Conservation (phyloP, 345 rosid species). For the Camelina hispida region DNA sequence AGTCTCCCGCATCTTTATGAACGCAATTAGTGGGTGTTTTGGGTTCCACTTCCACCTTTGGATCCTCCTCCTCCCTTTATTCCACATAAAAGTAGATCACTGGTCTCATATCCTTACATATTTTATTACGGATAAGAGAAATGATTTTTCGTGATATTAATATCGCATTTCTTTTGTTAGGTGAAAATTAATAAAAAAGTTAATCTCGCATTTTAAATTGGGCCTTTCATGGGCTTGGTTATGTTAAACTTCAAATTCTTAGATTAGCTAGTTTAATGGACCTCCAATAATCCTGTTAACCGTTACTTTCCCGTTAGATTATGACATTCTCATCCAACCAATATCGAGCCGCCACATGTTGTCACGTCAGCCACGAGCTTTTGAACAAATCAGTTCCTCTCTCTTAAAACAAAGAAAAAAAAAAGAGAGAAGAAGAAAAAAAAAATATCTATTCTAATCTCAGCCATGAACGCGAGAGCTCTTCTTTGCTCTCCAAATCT, state of each 20-base stretch:
- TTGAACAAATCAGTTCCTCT: slow-evolving; percentile 36
- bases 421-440: slow-evolving; percentile 29
- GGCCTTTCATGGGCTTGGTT: slow-evolving; percentile 29
- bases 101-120: slow-evolving; percentile 14
- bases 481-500: slow-evolving; percentile 56
- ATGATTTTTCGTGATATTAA: not conserved
- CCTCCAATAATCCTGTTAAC: slow-evolving; percentile 38
- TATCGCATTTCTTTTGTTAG: not conserved
- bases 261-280: not conserved
- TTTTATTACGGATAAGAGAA: not conserved
- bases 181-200: not conserved
- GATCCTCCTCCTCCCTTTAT: slow-evolving; percentile 13
- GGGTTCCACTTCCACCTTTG: slow-evolving; percentile 30
- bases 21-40: slow-evolving; percentile 32
- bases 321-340: slow-evolving; percentile 19
- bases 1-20: slow-evolving; percentile 10
- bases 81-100: slow-evolving; percentile 17
- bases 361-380: slow-evolving; percentile 50
- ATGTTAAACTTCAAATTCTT: not conserved
- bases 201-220: not conserved
- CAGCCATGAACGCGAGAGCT: slow-evolving; percentile 72
- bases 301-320: slow-evolving; percentile 46
- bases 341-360: slow-evolving; percentile 56
- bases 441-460: slow-evolving; percentile 5
- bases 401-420: not conserved